phyloP scores from a whole-genome alignment of 306 rosid genomes.

The Adenanthera pavonina region DNA sequence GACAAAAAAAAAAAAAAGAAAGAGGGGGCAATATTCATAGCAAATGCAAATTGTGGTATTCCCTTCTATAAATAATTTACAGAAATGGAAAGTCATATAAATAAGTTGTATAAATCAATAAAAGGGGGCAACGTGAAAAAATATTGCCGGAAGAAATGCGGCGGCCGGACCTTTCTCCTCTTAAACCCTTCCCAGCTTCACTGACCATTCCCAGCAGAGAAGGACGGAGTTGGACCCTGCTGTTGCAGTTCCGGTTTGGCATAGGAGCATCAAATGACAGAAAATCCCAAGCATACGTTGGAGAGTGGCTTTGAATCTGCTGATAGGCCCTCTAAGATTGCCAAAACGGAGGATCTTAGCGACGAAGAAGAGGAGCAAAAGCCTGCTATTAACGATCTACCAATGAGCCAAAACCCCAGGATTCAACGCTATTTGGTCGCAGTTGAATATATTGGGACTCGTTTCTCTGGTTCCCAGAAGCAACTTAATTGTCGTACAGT shows the following conservation, averaged over 20 bases:
- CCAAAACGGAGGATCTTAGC: slow-evolving; percentile 47
- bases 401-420: slow-evolving; percentile 57
- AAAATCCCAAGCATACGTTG: slow-evolving; percentile 52
- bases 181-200: too few species aligned
- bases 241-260: not conserved
- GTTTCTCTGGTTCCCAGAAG: slow-evolving; percentile 89
- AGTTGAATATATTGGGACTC: slow-evolving; percentile 85
- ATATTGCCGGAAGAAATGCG: too few species aligned
- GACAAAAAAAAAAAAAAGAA: too few species aligned
- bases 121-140: too few species aligned
- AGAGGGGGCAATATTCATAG: too few species aligned
- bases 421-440: slow-evolving; percentile 85
- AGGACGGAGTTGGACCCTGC: not conserved
- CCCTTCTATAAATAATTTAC: too few species aligned
- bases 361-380: slow-evolving; percentile 29
- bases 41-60: too few species aligned
- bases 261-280: slow-evolving; percentile 48
- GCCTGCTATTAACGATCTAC: not conserved
- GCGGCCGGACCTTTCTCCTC: too few species aligned
- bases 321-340: slow-evolving; percentile 61
- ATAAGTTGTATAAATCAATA: too few species aligned
- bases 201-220: not conserved
- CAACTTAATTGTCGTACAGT: slow-evolving; percentile 81
- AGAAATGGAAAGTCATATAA: too few species aligned
- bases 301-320: slow-evolving; percentile 43